phyloP scores from a whole-genome alignment of 2,329 filamentous ascomycete species.

The Xylariaceae sp. region DNA sequence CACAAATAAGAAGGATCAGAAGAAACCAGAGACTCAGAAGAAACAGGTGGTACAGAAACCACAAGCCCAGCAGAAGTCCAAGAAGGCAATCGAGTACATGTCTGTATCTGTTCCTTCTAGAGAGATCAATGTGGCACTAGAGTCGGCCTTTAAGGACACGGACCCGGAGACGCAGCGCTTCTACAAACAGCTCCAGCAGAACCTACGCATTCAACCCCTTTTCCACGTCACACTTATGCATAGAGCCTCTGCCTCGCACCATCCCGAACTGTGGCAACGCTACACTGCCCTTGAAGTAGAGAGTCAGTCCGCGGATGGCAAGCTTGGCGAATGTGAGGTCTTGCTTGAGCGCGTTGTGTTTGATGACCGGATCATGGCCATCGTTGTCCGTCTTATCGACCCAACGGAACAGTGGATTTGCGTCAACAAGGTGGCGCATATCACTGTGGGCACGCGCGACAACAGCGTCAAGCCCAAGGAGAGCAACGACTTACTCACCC shows the following conservation, averaged over 20 bases:
- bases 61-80: conserved; percentile 34
- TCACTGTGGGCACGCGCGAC: conserved; percentile 81
- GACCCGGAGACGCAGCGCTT: conserved; percentile 54
- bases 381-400: conserved; percentile 70
- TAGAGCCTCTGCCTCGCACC: conserved; percentile 54
- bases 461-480: conserved; percentile 80
- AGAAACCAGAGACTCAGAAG: conserved; percentile 38
- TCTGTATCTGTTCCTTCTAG: conserved; percentile 42
- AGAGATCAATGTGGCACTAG: conserved; percentile 51
- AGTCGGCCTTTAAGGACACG: conserved; percentile 60
- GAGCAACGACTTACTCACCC: conserved; percentile 76
- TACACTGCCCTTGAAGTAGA: conserved; percentile 54
- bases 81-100: conserved; percentile 53
- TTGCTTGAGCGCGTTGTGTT: conserved; percentile 69
- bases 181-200: conserved; percentile 69
- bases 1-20: conserved; percentile 41
- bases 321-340: conserved; percentile 61
- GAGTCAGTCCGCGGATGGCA: conserved; percentile 35
- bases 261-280: conserved; percentile 68
- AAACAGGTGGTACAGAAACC: conserved; percentile 37
- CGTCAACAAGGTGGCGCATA: conserved; percentile 73
- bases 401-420: conserved; percentile 57
- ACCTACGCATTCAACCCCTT: conserved; percentile 68
- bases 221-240: conserved; percentile 97
- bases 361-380: conserved; percentile 83